Evolutionary conservation across 2,329 filamentous ascomycete genomes (phyloP).

Genomic region (Penicillium corylophilum): DNA sequence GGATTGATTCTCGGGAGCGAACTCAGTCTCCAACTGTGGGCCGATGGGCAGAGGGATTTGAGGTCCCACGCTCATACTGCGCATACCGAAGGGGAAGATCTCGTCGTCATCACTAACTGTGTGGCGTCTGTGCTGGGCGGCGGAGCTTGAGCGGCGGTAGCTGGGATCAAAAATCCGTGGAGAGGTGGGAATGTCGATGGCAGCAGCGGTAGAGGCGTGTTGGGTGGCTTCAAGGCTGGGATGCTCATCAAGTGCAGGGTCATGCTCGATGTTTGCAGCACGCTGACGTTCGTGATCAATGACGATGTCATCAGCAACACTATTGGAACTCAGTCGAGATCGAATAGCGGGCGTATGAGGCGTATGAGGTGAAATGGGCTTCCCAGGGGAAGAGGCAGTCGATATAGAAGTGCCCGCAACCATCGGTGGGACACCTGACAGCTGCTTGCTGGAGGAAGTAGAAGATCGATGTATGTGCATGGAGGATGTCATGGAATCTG

Average conservation of each 20-base stretch:
- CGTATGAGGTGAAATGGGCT: constrained; percentile 84
- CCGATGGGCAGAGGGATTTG: constrained; percentile 35
- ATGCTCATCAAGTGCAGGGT: constrained; percentile 39
- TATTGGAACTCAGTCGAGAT: constrained; percentile 88
- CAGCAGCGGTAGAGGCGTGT: constrained; percentile 38
- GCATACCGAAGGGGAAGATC: constrained; percentile 46
- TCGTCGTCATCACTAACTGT: constrained; percentile 45
- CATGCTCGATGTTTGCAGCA: constrained; percentile 30
- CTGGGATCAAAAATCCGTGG: constrained; percentile 42
- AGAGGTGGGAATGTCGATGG: constrained; percentile 52
- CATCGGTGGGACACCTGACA: constrained; percentile 63
- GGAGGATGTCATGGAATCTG: constrained; percentile 91
- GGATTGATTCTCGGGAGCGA: constrained; percentile 19
- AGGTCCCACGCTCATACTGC: constrained; percentile 49
- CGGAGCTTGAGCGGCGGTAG: constrained; percentile 48
- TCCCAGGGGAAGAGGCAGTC: constrained; percentile 83
- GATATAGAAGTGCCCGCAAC: constrained; percentile 69
- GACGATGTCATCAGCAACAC: constrained; percentile 68
- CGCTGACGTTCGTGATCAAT: constrained; percentile 33
- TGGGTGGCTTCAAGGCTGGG: constrained; percentile 35
- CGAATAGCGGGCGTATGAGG: constrained; percentile 92
- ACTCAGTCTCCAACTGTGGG: constrained; percentile 35
- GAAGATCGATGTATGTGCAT: constrained; percentile 80
- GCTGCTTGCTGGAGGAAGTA: constrained; percentile 72
- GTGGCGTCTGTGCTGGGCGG: constrained; percentile 38